phyloP scores from a whole-genome alignment of 129 eudicot species.

The Lactuca sativa region DNA sequence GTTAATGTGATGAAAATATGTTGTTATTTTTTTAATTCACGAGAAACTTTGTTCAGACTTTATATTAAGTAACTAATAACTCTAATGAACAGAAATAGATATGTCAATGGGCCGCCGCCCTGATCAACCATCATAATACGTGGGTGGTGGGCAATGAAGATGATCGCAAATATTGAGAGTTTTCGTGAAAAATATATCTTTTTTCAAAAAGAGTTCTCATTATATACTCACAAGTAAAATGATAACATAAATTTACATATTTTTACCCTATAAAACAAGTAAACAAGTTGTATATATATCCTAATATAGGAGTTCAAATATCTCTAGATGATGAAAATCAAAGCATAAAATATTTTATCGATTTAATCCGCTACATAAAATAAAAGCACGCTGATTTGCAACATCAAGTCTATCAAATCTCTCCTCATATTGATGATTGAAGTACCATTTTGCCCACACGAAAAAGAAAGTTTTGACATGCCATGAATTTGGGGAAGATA shows the following conservation, averaged over 20 bases:
- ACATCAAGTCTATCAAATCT: too few species aligned
- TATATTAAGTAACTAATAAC: constrained; percentile 15
- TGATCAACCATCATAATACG: not conserved
- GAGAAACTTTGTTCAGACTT: constrained; percentile 24
- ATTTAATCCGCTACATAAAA: too few species aligned
- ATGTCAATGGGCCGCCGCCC: not conserved
- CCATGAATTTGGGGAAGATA: too few species aligned
- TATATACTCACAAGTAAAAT: not conserved
- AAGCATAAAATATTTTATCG: too few species aligned
- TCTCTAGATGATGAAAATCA: too few species aligned
- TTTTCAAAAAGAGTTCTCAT: not conserved
- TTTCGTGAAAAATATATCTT: too few species aligned
- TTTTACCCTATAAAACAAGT: not conserved
- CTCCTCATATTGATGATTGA: too few species aligned
- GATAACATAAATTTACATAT: not conserved
- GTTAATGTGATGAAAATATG: constrained; percentile 41
- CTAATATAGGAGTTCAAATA: too few species aligned
- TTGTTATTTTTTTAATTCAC: constrained; percentile 31
- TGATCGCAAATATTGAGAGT: not conserved
- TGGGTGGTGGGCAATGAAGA: not conserved
- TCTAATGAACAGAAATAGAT: not conserved
- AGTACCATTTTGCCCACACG: too few species aligned
- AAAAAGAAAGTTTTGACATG: too few species aligned
- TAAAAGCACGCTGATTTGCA: too few species aligned
- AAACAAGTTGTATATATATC: too few species aligned